Conservation (phyloP, 2,329 filamentous ascomycete genomes). For the Epichloe brachyelytri region DNA sequence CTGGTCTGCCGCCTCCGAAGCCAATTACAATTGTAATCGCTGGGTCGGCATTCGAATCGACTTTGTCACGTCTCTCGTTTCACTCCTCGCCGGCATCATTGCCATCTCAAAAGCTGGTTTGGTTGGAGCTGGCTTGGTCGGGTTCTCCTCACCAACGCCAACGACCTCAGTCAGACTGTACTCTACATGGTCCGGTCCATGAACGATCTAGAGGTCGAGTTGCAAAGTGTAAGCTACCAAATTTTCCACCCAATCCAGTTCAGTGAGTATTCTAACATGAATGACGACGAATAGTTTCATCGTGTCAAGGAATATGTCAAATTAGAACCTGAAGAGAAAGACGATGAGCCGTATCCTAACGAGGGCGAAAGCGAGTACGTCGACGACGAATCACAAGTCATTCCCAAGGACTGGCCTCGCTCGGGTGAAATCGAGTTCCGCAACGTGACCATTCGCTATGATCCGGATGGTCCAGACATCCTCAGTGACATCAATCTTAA, state of each 20-base stretch:
- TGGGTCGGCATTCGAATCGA: slow-evolving; percentile 44
- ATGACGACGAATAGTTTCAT: slow-evolving; percentile 24
- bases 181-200: slow-evolving; percentile 37
- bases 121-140: slow-evolving; percentile 38
- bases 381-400: slow-evolving; percentile 23
- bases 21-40: slow-evolving; percentile 42
- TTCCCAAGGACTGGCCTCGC: slow-evolving; percentile 32
- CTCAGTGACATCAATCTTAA: slow-evolving; percentile 36
- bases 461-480: slow-evolving; percentile 32
- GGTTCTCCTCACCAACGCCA: slow-evolving; percentile 45
- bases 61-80: slow-evolving; percentile 39
- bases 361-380: slow-evolving; percentile 26
- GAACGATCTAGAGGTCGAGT: slow-evolving; percentile 44
- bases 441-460: slow-evolving; percentile 37
- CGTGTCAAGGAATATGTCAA: slow-evolving; percentile 36
- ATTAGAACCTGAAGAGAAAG: slow-evolving; percentile 31
- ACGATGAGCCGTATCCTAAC: slow-evolving; percentile 25
- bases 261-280: too few species aligned
- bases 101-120: slow-evolving; percentile 34
- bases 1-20: slow-evolving; percentile 33
- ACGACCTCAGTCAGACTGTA: slow-evolving; percentile 39
- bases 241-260: too few species aligned
- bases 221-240: slow-evolving; percentile 31
- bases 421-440: slow-evolving; percentile 37
- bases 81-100: slow-evolving; percentile 37